phyloP scores from a whole-genome alignment of 257 asterid species.

The Eustoma russellianum region DNA sequence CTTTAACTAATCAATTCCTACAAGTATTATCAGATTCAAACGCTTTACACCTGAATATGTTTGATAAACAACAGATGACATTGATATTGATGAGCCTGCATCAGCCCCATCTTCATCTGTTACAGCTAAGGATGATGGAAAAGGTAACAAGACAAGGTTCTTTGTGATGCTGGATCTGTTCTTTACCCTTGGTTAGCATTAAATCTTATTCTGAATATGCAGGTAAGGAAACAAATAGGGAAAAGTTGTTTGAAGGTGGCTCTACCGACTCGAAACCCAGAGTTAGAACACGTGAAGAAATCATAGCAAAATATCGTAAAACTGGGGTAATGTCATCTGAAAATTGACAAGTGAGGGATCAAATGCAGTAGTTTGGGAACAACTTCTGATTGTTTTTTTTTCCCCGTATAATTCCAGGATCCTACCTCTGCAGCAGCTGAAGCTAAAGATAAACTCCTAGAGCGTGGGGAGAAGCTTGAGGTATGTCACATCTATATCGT shows the following conservation, averaged over 20 bases:
- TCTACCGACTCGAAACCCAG: conserved; percentile 53
- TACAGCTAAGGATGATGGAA: conserved; percentile 20
- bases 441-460: conserved; percentile 81
- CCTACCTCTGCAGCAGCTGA: conserved; percentile 66
- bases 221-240: conserved; percentile 54
- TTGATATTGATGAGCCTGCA: conserved; percentile 58
- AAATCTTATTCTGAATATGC: conserved; percentile 12
- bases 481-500: conserved; percentile 20
- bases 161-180: background rate
- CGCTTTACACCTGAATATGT: background rate
- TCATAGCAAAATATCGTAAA: conserved; percentile 80
- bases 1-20: background rate
- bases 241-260: conserved; percentile 67
- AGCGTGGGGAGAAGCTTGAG: conserved; percentile 87
- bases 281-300: conserved; percentile 74
- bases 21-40: no score
- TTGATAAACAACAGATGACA: conserved; percentile 52
- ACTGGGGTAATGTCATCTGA: conserved; percentile 46
- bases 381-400: conserved; percentile 12
- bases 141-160: conserved; percentile 25
- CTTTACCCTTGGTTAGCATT: background rate
- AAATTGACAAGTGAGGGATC: conserved; percentile 10
- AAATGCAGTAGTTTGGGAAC: conserved; percentile 8
- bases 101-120: conserved; percentile 36
- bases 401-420: conserved; percentile 36